A percentile compares a stretch with the other conserved stretches of the same genome.
Conservation (phyloP, 2,329 filamentous ascomycete genomes). For the Nothopassalora personata region DNA sequence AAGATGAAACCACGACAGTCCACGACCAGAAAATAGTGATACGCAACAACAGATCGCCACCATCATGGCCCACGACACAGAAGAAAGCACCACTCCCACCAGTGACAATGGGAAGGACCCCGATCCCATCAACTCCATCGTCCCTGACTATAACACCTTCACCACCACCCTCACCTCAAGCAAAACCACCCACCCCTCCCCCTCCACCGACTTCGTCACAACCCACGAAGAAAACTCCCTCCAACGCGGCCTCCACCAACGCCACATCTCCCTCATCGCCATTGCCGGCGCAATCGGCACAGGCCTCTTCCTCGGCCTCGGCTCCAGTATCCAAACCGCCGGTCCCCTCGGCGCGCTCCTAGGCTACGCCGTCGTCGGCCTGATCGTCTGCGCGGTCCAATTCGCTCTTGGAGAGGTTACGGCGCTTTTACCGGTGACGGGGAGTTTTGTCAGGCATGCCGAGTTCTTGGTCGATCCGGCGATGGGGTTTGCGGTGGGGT, state of each 20-base stretch:
- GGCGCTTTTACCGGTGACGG: slow-evolving; percentile 48
- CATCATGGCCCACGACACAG: background rate
- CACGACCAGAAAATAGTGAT: background rate
- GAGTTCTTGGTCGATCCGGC: slow-evolving; percentile 50
- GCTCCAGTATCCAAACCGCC: slow-evolving; percentile 47
- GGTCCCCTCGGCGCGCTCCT: slow-evolving; percentile 50
- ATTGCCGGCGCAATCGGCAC: slow-evolving; percentile 70
- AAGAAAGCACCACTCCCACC: background rate
- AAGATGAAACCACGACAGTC: background rate
- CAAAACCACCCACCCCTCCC: slow-evolving; percentile 1
- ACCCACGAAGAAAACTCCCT: slow-evolving; percentile 32
- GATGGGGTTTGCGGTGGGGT: slow-evolving; percentile 25
- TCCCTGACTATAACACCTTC: slow-evolving; percentile 5
- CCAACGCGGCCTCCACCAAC: slow-evolving; percentile 48
- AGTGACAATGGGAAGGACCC: background rate
- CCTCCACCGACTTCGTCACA: slow-evolving; percentile 24
- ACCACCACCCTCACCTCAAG: background rate
- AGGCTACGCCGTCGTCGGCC: slow-evolving; percentile 48
- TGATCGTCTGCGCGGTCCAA: slow-evolving; percentile 48
- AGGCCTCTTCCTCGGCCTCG: slow-evolving; percentile 57
- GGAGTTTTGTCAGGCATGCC: slow-evolving; percentile 47
- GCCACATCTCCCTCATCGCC: slow-evolving; percentile 58
- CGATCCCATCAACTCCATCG: background rate
- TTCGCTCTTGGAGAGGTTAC: slow-evolving; percentile 49
- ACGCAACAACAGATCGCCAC: background rate